Base-by-base conservation (phyloP, 768 basidiomycete species). In the Auriscalpium vulgare region DNA sequence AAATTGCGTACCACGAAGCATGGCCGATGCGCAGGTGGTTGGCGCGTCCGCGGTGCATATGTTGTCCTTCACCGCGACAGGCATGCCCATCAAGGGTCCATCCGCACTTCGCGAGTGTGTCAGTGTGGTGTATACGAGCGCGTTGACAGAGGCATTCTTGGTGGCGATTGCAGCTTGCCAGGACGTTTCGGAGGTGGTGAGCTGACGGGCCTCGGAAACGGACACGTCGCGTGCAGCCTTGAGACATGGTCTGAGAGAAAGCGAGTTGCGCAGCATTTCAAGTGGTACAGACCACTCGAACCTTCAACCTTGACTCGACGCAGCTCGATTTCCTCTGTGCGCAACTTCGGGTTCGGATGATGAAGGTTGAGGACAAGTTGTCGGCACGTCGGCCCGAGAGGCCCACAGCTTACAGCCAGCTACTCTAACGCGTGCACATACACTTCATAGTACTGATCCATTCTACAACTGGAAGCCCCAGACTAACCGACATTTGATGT, bases 11-110 rank as follows among this genome's bases (percentile, higher is more conserved):
- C 90, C 78, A 57, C 74, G 69, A 13, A 97, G 78, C 71, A 94
- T 87, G 2, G 69, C 69, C 1, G 92, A 94, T 2, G 90, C 84
- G 66, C 91, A 92, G 38, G 90, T 88, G 4, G 85, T 86, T 0
- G 82, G 81, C 63, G 85, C 74, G 2, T 71, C 70, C 1, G 67
- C 58, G 0, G 89, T 91, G 51, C 85, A 85, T 54, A 97, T 93
- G 64, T 91, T 92, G 61, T 95, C 92, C 69, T 97, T 97, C 50
- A 95, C 70, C 0, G 84, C 91, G 4, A 95, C 70, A 3, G 76
- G 69, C 50, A 79, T 62, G n/a, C 71, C 76, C 16, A 62, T 58
- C 17, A 84, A 67, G 3, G 73, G 59, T 0, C 66, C 66, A 34
- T 67, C 59, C 8, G 50, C 53, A 37, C 34, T 36, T 7, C 40